Percentiles rank a stretch among this genome's conserved stretches.
Evolutionary conservation across 345 rosid species (phyloP).

Genomic region (Bruguiera gymnorhiza): DNA sequence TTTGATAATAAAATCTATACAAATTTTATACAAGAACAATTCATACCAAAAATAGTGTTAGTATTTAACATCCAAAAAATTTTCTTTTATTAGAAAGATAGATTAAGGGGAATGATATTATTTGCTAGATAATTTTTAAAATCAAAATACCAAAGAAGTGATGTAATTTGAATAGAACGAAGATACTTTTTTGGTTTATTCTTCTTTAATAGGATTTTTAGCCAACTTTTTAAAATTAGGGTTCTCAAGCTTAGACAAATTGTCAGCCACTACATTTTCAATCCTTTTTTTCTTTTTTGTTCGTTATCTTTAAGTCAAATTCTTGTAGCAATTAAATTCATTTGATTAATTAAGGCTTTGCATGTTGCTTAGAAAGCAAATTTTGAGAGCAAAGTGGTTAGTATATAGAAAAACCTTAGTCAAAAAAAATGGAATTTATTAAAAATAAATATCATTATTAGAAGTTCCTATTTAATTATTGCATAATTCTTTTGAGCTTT

Average conservation of each 20-base stretch:
- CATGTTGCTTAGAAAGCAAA: neutral
- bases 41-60: neutral
- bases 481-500: neutral
- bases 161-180: neutral
- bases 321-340: neutral
- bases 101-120: neutral
- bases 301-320: neutral
- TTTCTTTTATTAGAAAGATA: neutral
- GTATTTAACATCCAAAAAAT: neutral
- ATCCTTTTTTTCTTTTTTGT: neutral
- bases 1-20: neutral
- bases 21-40: neutral
- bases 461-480: neutral
- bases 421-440: neutral
- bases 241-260: neutral
- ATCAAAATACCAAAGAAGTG: neutral
- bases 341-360: neutral
- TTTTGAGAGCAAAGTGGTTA: neutral
- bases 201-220: neutral
- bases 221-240: neutral
- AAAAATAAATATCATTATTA: neutral
- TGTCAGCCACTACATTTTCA: neutral
- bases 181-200: neutral
- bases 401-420: neutral
- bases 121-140: neutral